These are phyloP conservation scores for Amanita exitialis DNA, from an alignment of 768 basidiomycete genomes.

Conservation along the genomic window DNA sequence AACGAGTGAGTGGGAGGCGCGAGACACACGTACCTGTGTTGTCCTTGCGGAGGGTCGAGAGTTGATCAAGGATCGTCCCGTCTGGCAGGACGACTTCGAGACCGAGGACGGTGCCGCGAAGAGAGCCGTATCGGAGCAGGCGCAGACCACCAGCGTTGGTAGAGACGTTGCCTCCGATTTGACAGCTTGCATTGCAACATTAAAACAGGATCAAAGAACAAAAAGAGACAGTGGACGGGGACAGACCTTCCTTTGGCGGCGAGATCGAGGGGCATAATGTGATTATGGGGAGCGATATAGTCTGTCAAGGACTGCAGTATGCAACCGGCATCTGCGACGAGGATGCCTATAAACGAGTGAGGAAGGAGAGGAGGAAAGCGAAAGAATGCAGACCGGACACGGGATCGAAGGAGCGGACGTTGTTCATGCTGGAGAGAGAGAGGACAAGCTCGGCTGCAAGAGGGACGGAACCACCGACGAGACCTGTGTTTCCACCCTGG, in stretches of 20 bases:
- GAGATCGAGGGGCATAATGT: slow-evolving; percentile 95
- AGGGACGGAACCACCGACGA: slow-evolving; percentile 93
- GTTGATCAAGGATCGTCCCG: slow-evolving; percentile 81
- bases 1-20: neutral
- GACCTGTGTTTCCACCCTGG: slow-evolving; percentile 96
- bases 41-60: slow-evolving; percentile 90
- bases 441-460: slow-evolving; percentile 81
- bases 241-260: slow-evolving; percentile 90
- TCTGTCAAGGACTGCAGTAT: slow-evolving; percentile 84
- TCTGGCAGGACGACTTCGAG: slow-evolving; percentile 94
- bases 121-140: slow-evolving; percentile 85
- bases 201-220: neutral
- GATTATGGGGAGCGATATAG: slow-evolving; percentile 75
- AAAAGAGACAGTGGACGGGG: neutral
- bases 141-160: slow-evolving; percentile 98
- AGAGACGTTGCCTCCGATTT: slow-evolving; percentile 94
- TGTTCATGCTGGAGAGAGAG: slow-evolving; percentile 73
- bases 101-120: slow-evolving; percentile 92
- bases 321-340: slow-evolving; percentile 92
- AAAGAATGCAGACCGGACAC: slow-evolving; percentile 51
- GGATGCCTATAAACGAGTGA: slow-evolving; percentile 45
- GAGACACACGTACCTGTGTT: slow-evolving; percentile 66
- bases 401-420: slow-evolving; percentile 74
- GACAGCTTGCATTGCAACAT: slow-evolving; percentile 49
- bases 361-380: slow-evolving; percentile 6